Percentiles rank a stretch among this genome's conserved stretches.
Evolutionary conservation across 192 early-diverging fungal species (phyloP).

Genomic region (Anaeromyces robustus): DNA sequence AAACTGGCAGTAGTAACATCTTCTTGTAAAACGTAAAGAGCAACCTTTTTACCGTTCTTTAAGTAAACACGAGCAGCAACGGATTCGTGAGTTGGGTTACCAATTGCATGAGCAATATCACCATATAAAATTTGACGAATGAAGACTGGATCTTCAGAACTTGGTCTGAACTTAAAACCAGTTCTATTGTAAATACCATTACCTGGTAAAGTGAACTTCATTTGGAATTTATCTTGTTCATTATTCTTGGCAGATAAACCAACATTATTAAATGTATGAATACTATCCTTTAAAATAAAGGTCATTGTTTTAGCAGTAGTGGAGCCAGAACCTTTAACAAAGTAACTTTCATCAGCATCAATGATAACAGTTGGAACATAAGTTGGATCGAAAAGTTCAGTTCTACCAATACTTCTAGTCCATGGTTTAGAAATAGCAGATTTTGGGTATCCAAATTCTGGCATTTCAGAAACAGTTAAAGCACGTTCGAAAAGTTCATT

Average conservation of each 20-base stretch:
- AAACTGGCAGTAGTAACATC: not conserved
- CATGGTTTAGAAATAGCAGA: not conserved
- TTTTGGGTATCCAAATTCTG: not conserved
- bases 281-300: not conserved
- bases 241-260: not conserved
- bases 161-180: not conserved
- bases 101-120: not conserved
- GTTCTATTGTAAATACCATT: not conserved
- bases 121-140: not conserved
- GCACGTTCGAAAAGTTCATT: not conserved
- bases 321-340: not conserved
- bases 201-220: not conserved
- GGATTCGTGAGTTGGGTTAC: not conserved
- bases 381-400: not conserved
- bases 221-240: not conserved
- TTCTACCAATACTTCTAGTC: not conserved
- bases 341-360: not conserved
- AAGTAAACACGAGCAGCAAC: not conserved
- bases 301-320: not conserved
- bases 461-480: not conserved
- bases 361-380: not conserved
- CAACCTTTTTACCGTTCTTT: not conserved
- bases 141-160: not conserved
- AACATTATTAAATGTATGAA: not conserved
- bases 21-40: not conserved